Evolutionary conservation across 2,329 filamentous ascomycete species (phyloP).

Genomic region (Colletotrichum noveboracense): DNA sequence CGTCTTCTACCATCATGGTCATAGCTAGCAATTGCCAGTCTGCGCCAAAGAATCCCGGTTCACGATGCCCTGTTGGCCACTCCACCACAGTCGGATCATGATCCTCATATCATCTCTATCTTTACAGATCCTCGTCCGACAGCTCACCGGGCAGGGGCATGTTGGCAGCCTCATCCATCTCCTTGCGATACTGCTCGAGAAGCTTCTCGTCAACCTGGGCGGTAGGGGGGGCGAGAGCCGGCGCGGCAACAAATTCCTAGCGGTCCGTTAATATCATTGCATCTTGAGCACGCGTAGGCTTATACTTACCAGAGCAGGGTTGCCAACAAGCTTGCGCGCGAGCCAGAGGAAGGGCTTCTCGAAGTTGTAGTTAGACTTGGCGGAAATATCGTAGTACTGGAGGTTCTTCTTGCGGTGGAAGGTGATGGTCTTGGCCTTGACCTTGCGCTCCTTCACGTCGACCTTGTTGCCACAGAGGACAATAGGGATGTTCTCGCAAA

Average conservation of each 20-base stretch:
- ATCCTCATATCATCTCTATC: slow-evolving; percentile 1
- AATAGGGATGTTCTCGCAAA: slow-evolving; percentile 99
- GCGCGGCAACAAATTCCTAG: slow-evolving; percentile 95
- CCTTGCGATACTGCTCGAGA: slow-evolving; percentile 81
- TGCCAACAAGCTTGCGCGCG: slow-evolving; percentile 96
- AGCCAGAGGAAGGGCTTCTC: slow-evolving; percentile 99
- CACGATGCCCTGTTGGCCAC: background rate
- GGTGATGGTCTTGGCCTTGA: slow-evolving; percentile 99
- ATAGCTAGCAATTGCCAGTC: slow-evolving; percentile 4
- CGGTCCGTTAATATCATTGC: background rate
- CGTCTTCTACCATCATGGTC: slow-evolving; percentile 17
- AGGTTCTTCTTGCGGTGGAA: slow-evolving; percentile 99
- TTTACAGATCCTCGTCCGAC: slow-evolving; percentile 73
- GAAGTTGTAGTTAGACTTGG: slow-evolving; percentile 99
- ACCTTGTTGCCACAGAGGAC: slow-evolving; percentile 99
- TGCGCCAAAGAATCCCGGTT: slow-evolving; percentile 18
- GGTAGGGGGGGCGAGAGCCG: slow-evolving; percentile 92
- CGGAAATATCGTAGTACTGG: slow-evolving; percentile 99
- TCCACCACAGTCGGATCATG: background rate
- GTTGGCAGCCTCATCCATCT: slow-evolving; percentile 82
- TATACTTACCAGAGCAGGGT: slow-evolving; percentile 76
- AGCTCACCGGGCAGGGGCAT: slow-evolving; percentile 95
- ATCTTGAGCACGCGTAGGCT: slow-evolving; percentile 29
- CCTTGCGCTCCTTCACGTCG: slow-evolving; percentile 99
- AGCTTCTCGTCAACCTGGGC: slow-evolving; percentile 86